Base-by-base conservation (phyloP, 108 stramenopile species). In the Aurantiochytrium sp. region DNA sequence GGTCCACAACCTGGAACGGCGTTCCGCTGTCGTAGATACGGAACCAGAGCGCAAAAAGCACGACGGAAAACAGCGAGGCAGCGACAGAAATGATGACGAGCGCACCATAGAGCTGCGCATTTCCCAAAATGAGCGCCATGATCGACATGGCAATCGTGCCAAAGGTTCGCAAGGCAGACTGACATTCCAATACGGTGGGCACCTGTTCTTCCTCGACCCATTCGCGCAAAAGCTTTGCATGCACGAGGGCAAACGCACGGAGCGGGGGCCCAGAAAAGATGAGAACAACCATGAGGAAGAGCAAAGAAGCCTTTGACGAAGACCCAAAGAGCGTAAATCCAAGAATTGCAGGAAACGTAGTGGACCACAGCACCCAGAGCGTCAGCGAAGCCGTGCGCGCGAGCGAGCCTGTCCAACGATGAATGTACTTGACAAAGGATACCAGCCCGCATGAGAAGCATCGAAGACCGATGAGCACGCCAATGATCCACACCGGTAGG, bases 1-100 rank as follows among this genome's bases (percentile, higher is more conserved):
- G 49, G 49, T 83, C 76, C 16, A 83, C 76, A 45, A 83, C 76
- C 76, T 83, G 76, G 51, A 83, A 83, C 1, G 76, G 76, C n/a
- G 76, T 83, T 2, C 76, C 76, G 28, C 76, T 83, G 23, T 83
- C 76, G 51, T 53, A 83, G 76, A 83, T 23, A 6, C 76, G 6
- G 28, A 53, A 83, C 76, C 76, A 83, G 25, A 83, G 51, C 25
- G 76, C 76, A 35, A 83, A 83, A 18, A 53, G 49, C 6, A 83
- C 25, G 14, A 83, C 51, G 1, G 49, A 53, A 45, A 35, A 12
- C 1, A 83, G 49, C 43, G 49, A 8, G 25, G 51, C 19, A 12
- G 51, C n/a, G n/a, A 83, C 76, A 6, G 76, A 83, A 23, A 83
- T 6, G 23, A 53, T 53, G 12, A 83, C 76, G n/a, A 83, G 51